Evolutionary conservation across 208 protist species (phyloP).

Genomic region (Willaertia magna): DNA sequence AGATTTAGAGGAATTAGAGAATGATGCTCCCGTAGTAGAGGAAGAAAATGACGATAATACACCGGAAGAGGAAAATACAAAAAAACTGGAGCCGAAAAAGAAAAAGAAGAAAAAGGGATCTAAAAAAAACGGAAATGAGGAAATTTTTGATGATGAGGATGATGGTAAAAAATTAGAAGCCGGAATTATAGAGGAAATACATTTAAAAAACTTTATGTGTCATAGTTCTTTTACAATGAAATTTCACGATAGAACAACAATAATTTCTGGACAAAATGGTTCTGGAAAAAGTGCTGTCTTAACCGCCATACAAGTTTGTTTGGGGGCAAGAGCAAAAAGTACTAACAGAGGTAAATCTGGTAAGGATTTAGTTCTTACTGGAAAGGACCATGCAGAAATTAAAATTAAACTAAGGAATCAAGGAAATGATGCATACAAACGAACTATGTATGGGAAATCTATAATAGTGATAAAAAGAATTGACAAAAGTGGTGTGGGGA

Average conservation of each 20-base stretch:
- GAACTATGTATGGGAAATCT: background rate
- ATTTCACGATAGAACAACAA: background rate
- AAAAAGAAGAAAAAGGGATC: background rate
- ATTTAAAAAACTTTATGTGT: constrained; percentile 13
- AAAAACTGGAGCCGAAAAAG: background rate
- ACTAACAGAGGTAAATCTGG: background rate
- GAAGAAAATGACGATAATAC: too few relatives aligned
- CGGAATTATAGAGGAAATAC: background rate
- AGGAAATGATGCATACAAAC: constrained; percentile 7
- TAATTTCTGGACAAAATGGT: constrained; percentile 3
- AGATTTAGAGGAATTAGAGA: too few relatives aligned
- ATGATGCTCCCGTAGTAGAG: too few relatives aligned
- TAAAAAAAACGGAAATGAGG: too few relatives aligned
- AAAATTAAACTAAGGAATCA: background rate
- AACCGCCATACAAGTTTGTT: background rate
- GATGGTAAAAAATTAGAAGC: background rate
- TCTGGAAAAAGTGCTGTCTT: background rate
- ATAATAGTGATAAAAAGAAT: background rate
- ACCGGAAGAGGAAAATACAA: too few relatives aligned
- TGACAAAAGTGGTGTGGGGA: background rate
- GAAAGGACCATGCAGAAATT: background rate
- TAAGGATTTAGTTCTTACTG: background rate
- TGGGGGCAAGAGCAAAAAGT: background rate
- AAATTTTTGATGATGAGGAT: background rate
- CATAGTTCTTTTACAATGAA: background rate